A percentile compares a stretch with the other conserved stretches of the same genome.
These are phyloP conservation scores for Boletus tylopilopsis DNA, from an alignment of 768 basidiomycete species.

Conservation along the genomic window DNA sequence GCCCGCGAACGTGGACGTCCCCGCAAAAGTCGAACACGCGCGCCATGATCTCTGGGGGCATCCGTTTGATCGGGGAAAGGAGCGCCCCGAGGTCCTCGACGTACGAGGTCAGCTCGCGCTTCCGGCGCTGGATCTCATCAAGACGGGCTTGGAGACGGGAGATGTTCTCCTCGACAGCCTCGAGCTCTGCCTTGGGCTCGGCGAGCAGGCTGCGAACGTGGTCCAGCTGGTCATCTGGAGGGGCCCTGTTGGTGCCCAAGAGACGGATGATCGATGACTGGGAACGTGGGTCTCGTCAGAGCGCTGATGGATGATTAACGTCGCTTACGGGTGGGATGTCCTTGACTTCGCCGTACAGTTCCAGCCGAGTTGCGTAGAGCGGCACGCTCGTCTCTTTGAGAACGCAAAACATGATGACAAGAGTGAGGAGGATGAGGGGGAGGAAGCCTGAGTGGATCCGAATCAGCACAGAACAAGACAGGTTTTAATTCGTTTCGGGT, in stretches of 20 bases:
- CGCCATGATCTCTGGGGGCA: slow-evolving; percentile 33
- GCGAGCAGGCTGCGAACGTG: slow-evolving; percentile 22
- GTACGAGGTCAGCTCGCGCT: slow-evolving; percentile 25
- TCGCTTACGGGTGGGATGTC: slow-evolving; percentile 27
- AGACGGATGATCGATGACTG: slow-evolving; percentile 32
- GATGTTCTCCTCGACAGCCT: slow-evolving; percentile 25
- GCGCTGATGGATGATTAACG: not conserved
- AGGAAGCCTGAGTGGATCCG: not conserved
- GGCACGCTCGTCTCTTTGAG: slow-evolving; percentile 23
- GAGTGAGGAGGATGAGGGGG: not conserved
- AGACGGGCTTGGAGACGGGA: slow-evolving; percentile 28
- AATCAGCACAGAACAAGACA: not conserved
- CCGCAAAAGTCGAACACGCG: slow-evolving; percentile 32
- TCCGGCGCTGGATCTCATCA: slow-evolving; percentile 27
- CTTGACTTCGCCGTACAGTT: slow-evolving; percentile 28
- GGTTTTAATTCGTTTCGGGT: slow-evolving; percentile 13
- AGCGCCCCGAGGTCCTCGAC: slow-evolving; percentile 33
- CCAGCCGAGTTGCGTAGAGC: slow-evolving; percentile 24
- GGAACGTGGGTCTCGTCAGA: not conserved
- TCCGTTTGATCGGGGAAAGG: slow-evolving; percentile 30
- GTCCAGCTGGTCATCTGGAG: slow-evolving; percentile 27
- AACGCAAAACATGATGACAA: slow-evolving; percentile 10
- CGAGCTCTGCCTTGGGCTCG: slow-evolving; percentile 27
- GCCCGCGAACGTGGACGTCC: slow-evolving; percentile 24
- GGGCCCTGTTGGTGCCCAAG: slow-evolving; percentile 24